phyloP scores from a whole-genome alignment of 2,329 filamentous ascomycete species.

The Stromatinia cepivora region DNA sequence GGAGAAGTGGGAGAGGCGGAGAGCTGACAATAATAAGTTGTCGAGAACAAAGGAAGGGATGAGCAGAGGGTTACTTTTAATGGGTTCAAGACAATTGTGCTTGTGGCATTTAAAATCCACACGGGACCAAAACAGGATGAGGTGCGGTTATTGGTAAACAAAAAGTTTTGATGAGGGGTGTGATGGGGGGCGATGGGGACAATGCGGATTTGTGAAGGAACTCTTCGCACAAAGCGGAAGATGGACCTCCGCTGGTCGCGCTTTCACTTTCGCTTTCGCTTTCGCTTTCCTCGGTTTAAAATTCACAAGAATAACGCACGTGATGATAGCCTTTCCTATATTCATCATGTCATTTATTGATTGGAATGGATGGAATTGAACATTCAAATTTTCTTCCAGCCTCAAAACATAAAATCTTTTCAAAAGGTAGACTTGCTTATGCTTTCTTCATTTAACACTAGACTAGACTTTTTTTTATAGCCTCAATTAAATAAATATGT shows the following conservation, averaged over 20 bases:
- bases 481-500: no score
- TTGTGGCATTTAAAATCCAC: not conserved
- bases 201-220: not conserved
- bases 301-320: not conserved
- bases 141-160: not conserved
- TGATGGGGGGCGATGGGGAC: no score
- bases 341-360: no score
- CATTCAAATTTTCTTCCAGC: no score
- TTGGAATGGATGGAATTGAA: no score
- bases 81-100: not conserved
- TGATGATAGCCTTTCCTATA: not conserved
- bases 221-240: constrained; percentile 5
- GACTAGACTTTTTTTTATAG: no score
- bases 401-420: no score
- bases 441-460: no score
- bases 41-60: not conserved
- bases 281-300: constrained; percentile 10
- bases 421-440: no score
- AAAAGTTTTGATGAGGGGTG: not conserved
- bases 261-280: not conserved
- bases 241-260: not conserved
- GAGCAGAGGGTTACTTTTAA: not conserved
- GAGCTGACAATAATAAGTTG: not conserved
- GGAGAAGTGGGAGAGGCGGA: constrained; percentile 17
- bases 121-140: not conserved